Percentiles rank a stretch among this genome's conserved stretches.
phyloP scores from a whole-genome alignment of 495 filamentous ascomycete species.

The Lichina pygmaea region DNA sequence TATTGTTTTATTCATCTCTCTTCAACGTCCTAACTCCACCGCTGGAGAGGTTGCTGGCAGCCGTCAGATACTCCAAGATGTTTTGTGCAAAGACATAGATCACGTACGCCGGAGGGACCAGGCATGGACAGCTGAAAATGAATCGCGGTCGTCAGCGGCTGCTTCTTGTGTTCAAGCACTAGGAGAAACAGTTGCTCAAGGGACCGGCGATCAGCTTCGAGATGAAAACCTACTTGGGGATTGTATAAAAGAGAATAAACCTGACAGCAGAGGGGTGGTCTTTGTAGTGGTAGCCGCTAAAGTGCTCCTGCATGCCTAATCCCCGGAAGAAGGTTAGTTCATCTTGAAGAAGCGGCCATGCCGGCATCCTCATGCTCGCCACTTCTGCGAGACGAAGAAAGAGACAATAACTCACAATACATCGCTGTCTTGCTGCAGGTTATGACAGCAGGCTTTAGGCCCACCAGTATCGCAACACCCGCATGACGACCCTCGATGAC shows the following conservation, averaged over 20 bases:
- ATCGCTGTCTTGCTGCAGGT: slow-evolving; percentile 71
- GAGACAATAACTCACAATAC: slow-evolving; percentile 35
- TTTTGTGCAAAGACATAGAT: slow-evolving; percentile 40
- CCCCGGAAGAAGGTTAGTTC: slow-evolving; percentile 1
- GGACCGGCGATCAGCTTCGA: background rate
- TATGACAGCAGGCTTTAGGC: slow-evolving; percentile 44
- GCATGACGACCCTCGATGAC: slow-evolving; percentile 29
- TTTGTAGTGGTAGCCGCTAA: slow-evolving; percentile 50
- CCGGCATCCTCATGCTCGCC: too few species aligned
- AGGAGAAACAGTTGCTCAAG: too few species aligned
- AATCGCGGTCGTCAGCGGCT: too few species aligned
- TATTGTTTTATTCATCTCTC: too few species aligned
- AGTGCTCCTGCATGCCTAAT: slow-evolving; percentile 50
- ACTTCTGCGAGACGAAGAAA: background rate
- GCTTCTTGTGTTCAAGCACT: too few species aligned
- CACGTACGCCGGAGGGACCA: slow-evolving; percentile 45
- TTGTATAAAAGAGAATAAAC: slow-evolving; percentile 42
- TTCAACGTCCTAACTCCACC: too few species aligned
- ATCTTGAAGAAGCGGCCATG: background rate
- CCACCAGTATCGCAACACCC: slow-evolving; percentile 35
- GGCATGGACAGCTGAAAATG: slow-evolving; percentile 40
- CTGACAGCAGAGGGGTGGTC: slow-evolving; percentile 37
- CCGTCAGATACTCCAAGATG: slow-evolving; percentile 42
- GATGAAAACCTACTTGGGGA: slow-evolving; percentile 41
- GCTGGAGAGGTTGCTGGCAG: too few species aligned